Conservation (phyloP, 164 flowering plant genomes). For the Warburgia ugandensis region DNA sequence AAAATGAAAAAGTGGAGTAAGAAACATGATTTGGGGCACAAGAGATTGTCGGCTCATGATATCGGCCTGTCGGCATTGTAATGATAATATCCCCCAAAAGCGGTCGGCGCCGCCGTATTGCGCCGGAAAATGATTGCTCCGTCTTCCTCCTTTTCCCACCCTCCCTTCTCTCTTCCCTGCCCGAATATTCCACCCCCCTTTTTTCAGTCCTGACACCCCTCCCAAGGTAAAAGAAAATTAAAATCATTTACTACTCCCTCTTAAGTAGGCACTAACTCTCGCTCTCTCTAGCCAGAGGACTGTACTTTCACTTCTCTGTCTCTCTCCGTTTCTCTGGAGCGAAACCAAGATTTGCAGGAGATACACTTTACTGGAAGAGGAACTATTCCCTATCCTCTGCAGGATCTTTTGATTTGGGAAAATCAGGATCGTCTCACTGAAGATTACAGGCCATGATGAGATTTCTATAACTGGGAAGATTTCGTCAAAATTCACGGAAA, state of each 20-base stretch:
- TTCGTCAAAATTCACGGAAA: neutral
- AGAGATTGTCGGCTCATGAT: slow-evolving; percentile 6
- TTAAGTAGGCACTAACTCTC: neutral
- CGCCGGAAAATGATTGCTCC: slow-evolving; percentile 21
- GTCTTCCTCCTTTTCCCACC: neutral
- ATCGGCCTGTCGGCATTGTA: neutral
- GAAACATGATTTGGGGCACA: slow-evolving; percentile 5
- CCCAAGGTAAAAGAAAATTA: too few species aligned
- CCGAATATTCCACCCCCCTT: neutral
- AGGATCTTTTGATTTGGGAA: too few species aligned
- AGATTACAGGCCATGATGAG: neutral
- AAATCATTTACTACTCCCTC: neutral
- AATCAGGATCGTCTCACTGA: neutral
- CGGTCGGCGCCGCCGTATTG: slow-evolving; percentile 16
- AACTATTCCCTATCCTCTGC: too few species aligned
- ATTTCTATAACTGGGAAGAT: slow-evolving; percentile 1
- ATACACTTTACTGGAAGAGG: neutral
- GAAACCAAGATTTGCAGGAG: neutral
- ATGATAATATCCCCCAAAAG: slow-evolving; percentile 3
- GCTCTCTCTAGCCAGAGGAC: neutral
- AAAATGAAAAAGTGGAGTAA: slow-evolving; percentile 3
- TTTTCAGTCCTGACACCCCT: too few species aligned
- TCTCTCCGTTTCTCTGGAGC: neutral
- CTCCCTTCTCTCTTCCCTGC: neutral
- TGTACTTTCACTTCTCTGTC: neutral